phyloP scores from a whole-genome alignment of 345 rosid genomes.

The Bruguiera sexangula region DNA sequence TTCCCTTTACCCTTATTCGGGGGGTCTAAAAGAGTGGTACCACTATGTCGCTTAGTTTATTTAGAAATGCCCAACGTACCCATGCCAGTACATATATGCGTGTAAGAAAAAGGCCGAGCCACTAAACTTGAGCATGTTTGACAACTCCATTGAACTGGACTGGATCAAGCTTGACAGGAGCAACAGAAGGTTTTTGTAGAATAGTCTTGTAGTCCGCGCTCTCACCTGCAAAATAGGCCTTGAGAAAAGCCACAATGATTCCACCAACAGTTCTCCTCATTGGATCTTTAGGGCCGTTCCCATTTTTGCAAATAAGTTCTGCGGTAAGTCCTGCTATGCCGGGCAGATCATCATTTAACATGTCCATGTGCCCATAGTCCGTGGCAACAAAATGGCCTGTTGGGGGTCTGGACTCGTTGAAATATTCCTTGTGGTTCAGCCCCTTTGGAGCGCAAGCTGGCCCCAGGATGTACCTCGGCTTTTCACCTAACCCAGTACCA shows the following conservation, averaged over 20 bases:
- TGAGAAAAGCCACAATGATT: constrained; percentile 36
- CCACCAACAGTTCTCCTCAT: constrained; percentile 42
- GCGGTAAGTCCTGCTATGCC: constrained; percentile 3
- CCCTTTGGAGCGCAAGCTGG: constrained; percentile 34
- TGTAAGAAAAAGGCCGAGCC: too few relatives aligned
- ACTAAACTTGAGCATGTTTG: too few relatives aligned
- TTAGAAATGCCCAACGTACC: too few relatives aligned
- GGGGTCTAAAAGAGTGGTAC: too few relatives aligned
- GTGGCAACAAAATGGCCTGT: constrained; percentile 30
- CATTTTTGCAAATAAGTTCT: constrained; percentile 11
- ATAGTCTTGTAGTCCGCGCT: constrained; percentile 18
- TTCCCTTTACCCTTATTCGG: too few relatives aligned
- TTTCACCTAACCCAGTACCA: constrained; percentile 33
- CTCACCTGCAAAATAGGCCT: constrained; percentile 17
- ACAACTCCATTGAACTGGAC: constrained; percentile 7
- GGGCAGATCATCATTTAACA: constrained; percentile 27
- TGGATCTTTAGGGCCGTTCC: constrained; percentile 14
- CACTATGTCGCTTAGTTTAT: too few relatives aligned
- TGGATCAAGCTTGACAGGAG: constrained; percentile 22
- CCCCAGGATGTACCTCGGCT: background rate
- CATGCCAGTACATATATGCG: too few relatives aligned
- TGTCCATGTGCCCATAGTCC: constrained; percentile 44
- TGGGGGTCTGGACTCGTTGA: constrained; percentile 30
- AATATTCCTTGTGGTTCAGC: constrained; percentile 34
- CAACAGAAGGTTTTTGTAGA: constrained; percentile 18